Evolutionary conservation across 2,329 filamentous ascomycete species (phyloP).

Genomic region (Aspergillus luchuensis): DNA sequence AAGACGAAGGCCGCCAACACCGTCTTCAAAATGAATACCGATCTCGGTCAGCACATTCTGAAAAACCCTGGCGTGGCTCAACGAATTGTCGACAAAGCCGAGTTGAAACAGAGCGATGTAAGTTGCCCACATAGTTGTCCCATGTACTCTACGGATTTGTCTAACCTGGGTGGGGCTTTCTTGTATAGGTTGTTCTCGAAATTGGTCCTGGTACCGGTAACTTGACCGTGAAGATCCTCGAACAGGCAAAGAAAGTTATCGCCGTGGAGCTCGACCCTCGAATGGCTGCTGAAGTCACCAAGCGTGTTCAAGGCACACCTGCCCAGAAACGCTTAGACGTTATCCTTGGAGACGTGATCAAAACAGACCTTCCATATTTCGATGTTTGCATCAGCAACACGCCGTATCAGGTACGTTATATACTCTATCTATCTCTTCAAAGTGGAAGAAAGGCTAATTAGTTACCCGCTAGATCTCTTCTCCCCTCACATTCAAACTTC

Average conservation of each 20-base stretch:
- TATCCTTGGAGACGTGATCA: conserved; percentile 89
- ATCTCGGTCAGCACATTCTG: conserved; percentile 86
- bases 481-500: conserved; percentile 86
- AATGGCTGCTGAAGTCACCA: conserved; percentile 94
- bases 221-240: conserved; percentile 83
- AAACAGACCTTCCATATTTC: conserved; percentile 76
- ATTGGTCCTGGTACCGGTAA: conserved; percentile 89
- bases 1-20: conserved; percentile 66
- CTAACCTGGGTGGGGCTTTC: conserved; percentile 2
- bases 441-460: conserved; percentile 10
- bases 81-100: conserved; percentile 79
- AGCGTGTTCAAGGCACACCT: conserved; percentile 88
- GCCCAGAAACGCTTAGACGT: conserved; percentile 83
- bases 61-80: conserved; percentile 87
- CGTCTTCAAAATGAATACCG: conserved; percentile 96
- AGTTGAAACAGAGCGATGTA: conserved; percentile 81
- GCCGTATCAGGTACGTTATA: conserved; percentile 60
- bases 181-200: conserved; percentile 73
- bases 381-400: conserved; percentile 84
- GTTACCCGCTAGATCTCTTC: conserved; percentile 69
- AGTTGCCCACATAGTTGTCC: conserved; percentile 15
- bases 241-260: conserved; percentile 79
- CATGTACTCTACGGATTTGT: not conserved
- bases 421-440: not conserved
- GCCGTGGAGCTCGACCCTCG: conserved; percentile 92